Evolutionary conservation across 768 basidiomycete genomes (phyloP), one percentile per base, ranked within the genome.

Genomic region (Agaricus bisporus): DNA sequence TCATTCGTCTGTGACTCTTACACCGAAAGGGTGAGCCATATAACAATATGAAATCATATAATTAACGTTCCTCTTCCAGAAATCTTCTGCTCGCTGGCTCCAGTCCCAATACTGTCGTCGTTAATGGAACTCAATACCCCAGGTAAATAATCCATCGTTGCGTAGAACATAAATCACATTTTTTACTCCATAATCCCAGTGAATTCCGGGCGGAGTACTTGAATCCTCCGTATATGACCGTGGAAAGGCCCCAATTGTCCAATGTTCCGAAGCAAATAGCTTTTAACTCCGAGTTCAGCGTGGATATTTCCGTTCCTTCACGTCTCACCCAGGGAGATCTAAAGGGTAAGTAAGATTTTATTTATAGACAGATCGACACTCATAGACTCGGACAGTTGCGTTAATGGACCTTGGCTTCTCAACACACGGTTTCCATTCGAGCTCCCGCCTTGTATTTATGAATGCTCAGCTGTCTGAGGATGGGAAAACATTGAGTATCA

Each of bases 1-100:
- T 68, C 84, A 86, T 65, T 83, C 82, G 1, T 72, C 73, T 5
- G 80, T 76, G 11, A 79, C 77, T 35, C 68, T 84, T 58, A 75
- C 82, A 14, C 76, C 78, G 18, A 77, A 77, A 56, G 80, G 80
- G 58, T 76, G 69, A 37, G 67, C 74, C n/a, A 4, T 5, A 22
- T 22, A 22, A 22, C 4, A 22, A 22, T 4, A 22, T 22, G 22
- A 22, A 22, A 22, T 4, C 22, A 4, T 22, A 22, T 22, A 22
- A 4, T 4, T 32, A 41, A 20, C 8, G 37, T 35, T 42, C 48
- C 28, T 9, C 22, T n/a, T 18, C 10, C 32, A 65, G 66, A 22
- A 67, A 67, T 51, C 64, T 69, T 14, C 58, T 62, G 44, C 56
- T 65, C 59, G 74, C 75, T 8, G 77, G 76, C 2, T 76, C 74